phyloP scores from a whole-genome alignment of 768 basidiomycete species.

The Lentinula raphanica region DNA sequence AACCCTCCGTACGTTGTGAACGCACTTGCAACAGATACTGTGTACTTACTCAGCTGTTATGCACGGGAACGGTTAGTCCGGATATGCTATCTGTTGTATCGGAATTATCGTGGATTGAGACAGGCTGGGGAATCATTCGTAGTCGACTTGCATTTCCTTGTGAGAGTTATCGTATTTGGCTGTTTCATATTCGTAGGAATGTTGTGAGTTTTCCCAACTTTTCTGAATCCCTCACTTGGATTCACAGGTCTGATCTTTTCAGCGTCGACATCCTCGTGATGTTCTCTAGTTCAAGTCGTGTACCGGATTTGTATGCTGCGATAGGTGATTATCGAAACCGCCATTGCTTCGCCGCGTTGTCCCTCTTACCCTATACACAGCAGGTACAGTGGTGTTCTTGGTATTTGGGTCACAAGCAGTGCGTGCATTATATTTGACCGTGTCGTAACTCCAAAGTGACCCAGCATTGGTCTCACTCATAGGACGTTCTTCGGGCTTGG shows the following conservation, averaged over 20 bases:
- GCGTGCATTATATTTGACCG: conserved; percentile 2
- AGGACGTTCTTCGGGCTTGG: conserved; percentile 31
- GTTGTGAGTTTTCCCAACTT: conserved; percentile 16
- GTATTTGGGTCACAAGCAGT: conserved; percentile 33
- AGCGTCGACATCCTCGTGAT: conserved; percentile 27
- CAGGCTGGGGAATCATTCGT: conserved; percentile 21
- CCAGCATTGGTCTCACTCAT: neutral
- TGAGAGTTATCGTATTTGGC: conserved; percentile 30
- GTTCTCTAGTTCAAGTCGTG: conserved; percentile 15
- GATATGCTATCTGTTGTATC: conserved; percentile 23
- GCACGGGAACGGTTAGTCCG: conserved; percentile 16
- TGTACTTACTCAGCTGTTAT: too few relatives aligned
- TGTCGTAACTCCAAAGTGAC: neutral
- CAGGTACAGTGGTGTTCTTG: conserved; percentile 30
- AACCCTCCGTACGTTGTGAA: conserved; percentile 20
- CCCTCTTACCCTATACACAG: conserved; percentile 13
- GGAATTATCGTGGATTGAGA: conserved; percentile 26
- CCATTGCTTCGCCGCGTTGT: neutral
- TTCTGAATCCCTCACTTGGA: neutral
- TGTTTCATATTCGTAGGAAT: conserved; percentile 28
- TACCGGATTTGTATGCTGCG: conserved; percentile 29
- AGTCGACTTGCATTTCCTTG: conserved; percentile 21
- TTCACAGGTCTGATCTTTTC: neutral
- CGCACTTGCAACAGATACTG: neutral
- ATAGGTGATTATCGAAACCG: conserved; percentile 19